Conservation (phyloP, 202 grass and related monocot species). For the Zizania palustris region DNA sequence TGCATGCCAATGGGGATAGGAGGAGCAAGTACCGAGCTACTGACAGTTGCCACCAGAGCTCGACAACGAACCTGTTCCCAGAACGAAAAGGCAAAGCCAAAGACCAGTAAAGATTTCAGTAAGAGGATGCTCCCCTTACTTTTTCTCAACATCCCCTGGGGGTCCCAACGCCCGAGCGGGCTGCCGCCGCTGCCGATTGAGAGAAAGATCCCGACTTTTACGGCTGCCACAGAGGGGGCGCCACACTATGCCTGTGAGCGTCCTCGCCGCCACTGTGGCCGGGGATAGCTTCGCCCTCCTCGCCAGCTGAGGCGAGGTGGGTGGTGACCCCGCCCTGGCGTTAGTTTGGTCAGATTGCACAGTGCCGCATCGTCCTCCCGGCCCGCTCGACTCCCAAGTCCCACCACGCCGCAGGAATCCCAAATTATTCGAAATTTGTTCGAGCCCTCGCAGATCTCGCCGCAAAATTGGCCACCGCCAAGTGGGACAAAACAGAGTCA, state of each 20-base stretch:
- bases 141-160: constrained; percentile 30
- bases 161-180: constrained; percentile 31
- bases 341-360: constrained; percentile 42
- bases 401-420: constrained; percentile 25
- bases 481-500: constrained; percentile 29
- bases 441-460: constrained; percentile 50
- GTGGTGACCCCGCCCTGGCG: not conserved
- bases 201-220: constrained; percentile 56
- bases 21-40: constrained; percentile 38
- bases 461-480: constrained; percentile 33
- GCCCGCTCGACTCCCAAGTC: constrained; percentile 44
- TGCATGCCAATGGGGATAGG: constrained; percentile 46
- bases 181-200: constrained; percentile 19
- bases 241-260: constrained; percentile 29
- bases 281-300: not conserved
- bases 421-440: constrained; percentile 38
- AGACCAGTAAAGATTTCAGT: constrained; percentile 46
- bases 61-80: constrained; percentile 44
- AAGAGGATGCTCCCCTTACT: constrained; percentile 32
- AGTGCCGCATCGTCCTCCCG: constrained; percentile 36
- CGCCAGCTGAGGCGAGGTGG: constrained; percentile 13
- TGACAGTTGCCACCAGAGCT: constrained; percentile 51
- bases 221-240: constrained; percentile 37
- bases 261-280: constrained; percentile 50
- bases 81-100: constrained; percentile 43